Evolutionary conservation across 2,329 filamentous ascomycete genomes (phyloP), one percentile per base, ranked within the genome.

Genomic region (Sclerotinia sclerotiorum): DNA sequence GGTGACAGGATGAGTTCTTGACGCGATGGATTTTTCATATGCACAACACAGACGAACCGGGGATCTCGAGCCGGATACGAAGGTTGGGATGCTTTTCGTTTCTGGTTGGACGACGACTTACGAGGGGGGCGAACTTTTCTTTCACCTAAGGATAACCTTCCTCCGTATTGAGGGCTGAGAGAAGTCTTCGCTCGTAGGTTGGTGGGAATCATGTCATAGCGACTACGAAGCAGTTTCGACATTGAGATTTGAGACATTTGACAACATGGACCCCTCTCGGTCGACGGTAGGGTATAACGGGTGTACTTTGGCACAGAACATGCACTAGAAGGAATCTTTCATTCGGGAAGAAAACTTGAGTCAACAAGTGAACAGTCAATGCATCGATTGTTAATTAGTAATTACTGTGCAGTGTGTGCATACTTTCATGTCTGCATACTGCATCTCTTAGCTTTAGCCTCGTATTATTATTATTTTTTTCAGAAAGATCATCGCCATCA

Each of bases 31-130:
- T 4, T 48, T 48, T 49, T 49, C 21, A 48, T n/a, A 19, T n/a
- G 46, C 46, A 19, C 17, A n/a, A n/a, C 46, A 48, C 46, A 5
- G 39, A 42, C 46, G 15, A 10, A 8, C 46, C 19, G 27, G 44
- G 17, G 27, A 61, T 32, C 11, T 21, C 19, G 44, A 49, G 27
- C 44, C 44, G 44, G 44, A 61, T 61, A 61, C 58, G 58, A 61
- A 49, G 42, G 19, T 55, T 32, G 29, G 19, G 7, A 32, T 8
- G 17, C 29, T 21, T 35, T 17, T 17, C 17, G 13, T 32, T 35
- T 55, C 8, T 55, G 52, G 8, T 21, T 54, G 52, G 27, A 29
- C 24, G 24, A 24, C 7, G 49, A 15, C 19, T n/a, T n/a, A 10
- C 7, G 4, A 5, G 29, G 29, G 29, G 29, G 29, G 29, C 29